Evolutionary conservation across 768 basidiomycete species (phyloP).

Genomic region (Dacryopinax primogenitus): DNA sequence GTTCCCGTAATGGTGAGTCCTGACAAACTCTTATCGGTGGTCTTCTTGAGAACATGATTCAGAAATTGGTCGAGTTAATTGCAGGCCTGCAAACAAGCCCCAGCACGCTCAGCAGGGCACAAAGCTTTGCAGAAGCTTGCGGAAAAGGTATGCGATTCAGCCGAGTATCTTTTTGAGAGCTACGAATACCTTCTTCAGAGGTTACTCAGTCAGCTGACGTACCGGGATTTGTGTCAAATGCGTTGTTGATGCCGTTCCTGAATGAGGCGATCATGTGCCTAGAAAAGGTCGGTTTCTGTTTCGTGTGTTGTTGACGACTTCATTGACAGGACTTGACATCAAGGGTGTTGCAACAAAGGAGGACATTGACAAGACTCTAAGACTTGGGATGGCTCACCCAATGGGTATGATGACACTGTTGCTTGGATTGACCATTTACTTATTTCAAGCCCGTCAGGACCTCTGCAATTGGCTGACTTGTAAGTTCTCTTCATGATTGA

Average conservation of each 20-base stretch:
- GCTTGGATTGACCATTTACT: neutral
- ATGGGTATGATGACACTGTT: constrained; percentile 82
- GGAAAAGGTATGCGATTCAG: constrained; percentile 53
- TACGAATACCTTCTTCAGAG: constrained; percentile 39
- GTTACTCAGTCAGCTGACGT: constrained; percentile 85
- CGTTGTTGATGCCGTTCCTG: constrained; percentile 90
- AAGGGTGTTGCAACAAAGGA: constrained; percentile 85
- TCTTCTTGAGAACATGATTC: neutral
- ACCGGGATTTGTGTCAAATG: constrained; percentile 91
- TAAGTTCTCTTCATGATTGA: no score
- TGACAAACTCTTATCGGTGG: neutral
- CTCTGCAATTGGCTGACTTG: constrained; percentile 37
- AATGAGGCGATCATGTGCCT: constrained; percentile 94
- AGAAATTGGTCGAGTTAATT: constrained; percentile 94
- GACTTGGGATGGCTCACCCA: constrained; percentile 86
- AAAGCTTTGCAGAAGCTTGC: constrained; percentile 72
- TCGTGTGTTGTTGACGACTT: neutral
- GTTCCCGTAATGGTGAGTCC: constrained; percentile 81
- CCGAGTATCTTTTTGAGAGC: constrained; percentile 1
- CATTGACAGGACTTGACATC: neutral
- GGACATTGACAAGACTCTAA: constrained; percentile 89
- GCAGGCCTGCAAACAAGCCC: constrained; percentile 80
- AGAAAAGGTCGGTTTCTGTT: constrained; percentile 49
- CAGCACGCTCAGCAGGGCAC: constrained; percentile 61
- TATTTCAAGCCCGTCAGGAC: neutral